Percentiles rank a stretch among this genome's conserved stretches.
phyloP scores from a whole-genome alignment of 2,329 filamentous ascomycete species.

The Botrytis hyacinthi region DNA sequence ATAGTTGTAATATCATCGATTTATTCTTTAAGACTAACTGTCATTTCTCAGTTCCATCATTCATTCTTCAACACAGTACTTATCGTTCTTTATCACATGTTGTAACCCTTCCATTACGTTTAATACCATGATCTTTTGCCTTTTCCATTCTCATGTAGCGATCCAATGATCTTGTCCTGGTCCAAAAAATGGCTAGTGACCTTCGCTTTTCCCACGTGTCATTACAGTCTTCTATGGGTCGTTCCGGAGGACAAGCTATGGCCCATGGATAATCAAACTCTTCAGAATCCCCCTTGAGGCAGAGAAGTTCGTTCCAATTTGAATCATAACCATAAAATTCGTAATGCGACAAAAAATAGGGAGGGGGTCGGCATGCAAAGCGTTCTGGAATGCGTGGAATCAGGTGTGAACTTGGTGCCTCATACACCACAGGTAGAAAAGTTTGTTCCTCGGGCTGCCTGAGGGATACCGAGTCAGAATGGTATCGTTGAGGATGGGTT shows the following conservation, averaged over 20 bases:
- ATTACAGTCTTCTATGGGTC: no score
- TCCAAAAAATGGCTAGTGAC: neutral
- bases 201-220: neutral
- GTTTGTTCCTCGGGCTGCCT: neutral
- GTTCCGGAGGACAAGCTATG: neutral
- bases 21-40: neutral
- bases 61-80: neutral
- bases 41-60: neutral
- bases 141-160: no score
- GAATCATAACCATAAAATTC: neutral
- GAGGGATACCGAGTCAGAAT: neutral
- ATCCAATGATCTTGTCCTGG: neutral
- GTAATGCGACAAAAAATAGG: neutral
- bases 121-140: neutral
- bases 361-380: neutral
- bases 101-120: neutral
- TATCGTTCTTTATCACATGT: no score
- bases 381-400: neutral
- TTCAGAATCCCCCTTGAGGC: neutral
- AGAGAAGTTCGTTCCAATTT: neutral
- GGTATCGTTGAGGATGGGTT: neutral
- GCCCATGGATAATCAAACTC: neutral
- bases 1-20: neutral
- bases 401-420: neutral
- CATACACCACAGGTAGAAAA: neutral